Evolutionary conservation across 306 rosid species (phyloP), one percentile per base, ranked within the genome.

Genomic region (Coriaria nepalensis): DNA sequence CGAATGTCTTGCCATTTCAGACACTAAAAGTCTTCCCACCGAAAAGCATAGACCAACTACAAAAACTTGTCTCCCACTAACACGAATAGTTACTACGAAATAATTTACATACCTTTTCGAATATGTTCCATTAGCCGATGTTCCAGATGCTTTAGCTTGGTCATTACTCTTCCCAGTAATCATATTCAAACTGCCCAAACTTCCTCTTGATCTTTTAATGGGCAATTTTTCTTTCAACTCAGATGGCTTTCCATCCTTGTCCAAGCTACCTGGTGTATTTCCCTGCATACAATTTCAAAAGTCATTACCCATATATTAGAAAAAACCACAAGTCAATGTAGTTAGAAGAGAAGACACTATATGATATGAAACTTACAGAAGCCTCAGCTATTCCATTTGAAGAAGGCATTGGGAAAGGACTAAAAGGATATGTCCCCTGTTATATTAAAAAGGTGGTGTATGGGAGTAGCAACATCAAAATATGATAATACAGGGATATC

Each of bases 201-300:
- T 90, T 85, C 98, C 98, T 62, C 85, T 90, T 13, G 98, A 90
- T 77, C 98, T 77, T 73, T 90, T 90, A 49, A 85, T 90, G 9
- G 95, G 92, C 78, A 90, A 63, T 57, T 90, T 90, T 69, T 79
- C 98, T 72, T 90, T 90, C 61, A 62, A 78, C 61, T 90, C 98
- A 53, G 76, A 77, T 44, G 94, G 87, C 61, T 83, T 85, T 40
- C 78, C 81, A 61, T 85, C 94, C 42, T 77, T 77, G 76, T 85
- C 98, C 68, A 73, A 60, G 79, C 71, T 69, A 48, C 87, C 78
- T 60, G 78, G 85, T 37, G 92, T 79, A 51, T 84, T 90, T 63
- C 92, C 98, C 98, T 90, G 62, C 57, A 67, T 29, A 59, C 40
- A 60, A 71, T 49, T 64, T 59, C 61, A 65, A 57, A 47, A 13